Evolutionary conservation across 768 basidiomycete genomes (phyloP), one percentile per base, ranked within the genome.

Genomic region (Podaxis sp.): DNA sequence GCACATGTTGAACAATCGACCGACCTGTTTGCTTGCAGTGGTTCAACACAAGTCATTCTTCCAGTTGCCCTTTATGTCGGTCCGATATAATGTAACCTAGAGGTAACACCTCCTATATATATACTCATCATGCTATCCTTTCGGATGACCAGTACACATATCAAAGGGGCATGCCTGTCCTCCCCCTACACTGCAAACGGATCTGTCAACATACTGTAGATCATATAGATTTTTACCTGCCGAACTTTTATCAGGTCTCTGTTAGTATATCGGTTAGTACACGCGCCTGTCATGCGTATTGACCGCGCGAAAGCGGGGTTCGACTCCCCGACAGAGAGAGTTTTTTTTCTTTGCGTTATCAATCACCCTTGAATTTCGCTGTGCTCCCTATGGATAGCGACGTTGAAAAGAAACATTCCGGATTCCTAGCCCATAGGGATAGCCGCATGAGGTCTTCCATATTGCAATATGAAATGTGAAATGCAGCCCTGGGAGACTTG

Each of bases 11-110:
- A 7, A 23, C 21, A 25, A 23, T 27, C 25, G 46, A 37, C 14
- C 2, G 1, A 25, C 18, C 6, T 36, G 0, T 62, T 64, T 23
- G 60, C 48, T 40, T 55, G 3, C 56, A 94, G 91, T 95, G 93
- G 93, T 94, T 93, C 72, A 89, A 88, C 69, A 80, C 86, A 25
- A 93, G 91, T 65, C 92, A 95, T 76, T 90, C 91, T 2, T 92
- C 91, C 5, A 91, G 88, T 57, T 98, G 95, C 71, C 95, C 95
- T 10, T 73, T 98, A 52, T 98, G 95, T 71, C 84, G 95, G 27
- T 90, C 91, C 21, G 88, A 93, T 68, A 89, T 94, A 52, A 76
- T 90, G 37, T 87, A 77, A 66, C 36, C 5, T 62, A 57, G 55
- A 40, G 7, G 11, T 13, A 36, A 21, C 25, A 3, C 25, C 25